Base-by-base conservation (phyloP, 106 monocot species). In the Dactylorhiza incarnata region DNA sequence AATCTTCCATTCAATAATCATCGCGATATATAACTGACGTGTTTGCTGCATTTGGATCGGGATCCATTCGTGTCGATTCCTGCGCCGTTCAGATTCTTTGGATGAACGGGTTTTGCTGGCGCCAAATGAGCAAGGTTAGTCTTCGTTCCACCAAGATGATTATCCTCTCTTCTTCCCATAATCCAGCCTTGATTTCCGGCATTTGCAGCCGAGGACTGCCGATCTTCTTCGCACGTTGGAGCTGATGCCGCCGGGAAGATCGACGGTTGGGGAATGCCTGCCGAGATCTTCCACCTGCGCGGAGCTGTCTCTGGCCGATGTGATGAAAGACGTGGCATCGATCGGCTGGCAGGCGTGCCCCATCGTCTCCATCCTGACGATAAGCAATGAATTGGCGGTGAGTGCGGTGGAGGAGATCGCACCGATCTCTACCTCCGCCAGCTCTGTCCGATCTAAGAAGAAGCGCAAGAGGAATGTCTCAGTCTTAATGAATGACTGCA, bases 341-440 rank as follows among this genome's bases (percentile, higher is more conserved):
- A 22, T 76, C 43, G 76, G 69, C 23, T 81, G 81, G 81, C 71
- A 72, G 5, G 76, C 71, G 19, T 81, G 81, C 72, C 76, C 81
- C 5, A 43, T 81, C 49, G 81, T 70, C 24, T 81, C 81, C 55
- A 51, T 81, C 76, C 37, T 76, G 8, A 47, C 76, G 49, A 49
- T 76, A 22, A 12, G 47, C 6, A 44, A 49, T 44, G 19, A 48
- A 11, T 10, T 2, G 6, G 66, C 66, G 66, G 23, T 1, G n/a
- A n/a, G 8, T 17, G 49, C 47, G 12, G 19, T 4, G 20, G 49
- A 20, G 20, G 72, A 22, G 9, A 12, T 20, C 9, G 72, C 49
- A 4, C 72, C 72, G 12, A 9, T 48, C 49, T 72, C 49, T 48
- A 49, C 22, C 22, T 49, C 72, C 1, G 10, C 8, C 49, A 16